Conservation (phyloP, 1,284 basidiomycete species). For the Leucoagaricus sp. region DNA sequence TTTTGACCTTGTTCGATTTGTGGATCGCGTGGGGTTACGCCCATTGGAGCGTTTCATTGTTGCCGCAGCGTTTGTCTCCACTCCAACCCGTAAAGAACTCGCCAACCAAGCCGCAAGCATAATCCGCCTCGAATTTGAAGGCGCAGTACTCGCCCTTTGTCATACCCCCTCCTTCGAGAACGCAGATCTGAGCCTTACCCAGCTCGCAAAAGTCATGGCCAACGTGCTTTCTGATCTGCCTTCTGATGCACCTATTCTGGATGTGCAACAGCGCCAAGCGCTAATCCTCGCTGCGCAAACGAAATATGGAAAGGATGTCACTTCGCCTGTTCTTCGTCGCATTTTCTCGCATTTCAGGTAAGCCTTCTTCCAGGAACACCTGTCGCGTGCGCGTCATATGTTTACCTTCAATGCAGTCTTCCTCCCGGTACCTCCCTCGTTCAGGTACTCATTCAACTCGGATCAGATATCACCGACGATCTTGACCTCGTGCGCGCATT, state of each 20-base stretch:
- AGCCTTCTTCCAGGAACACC: conserved; percentile 3
- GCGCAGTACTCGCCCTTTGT: conserved; percentile 69
- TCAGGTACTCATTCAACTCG: conserved; percentile 72
- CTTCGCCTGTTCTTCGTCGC: conserved; percentile 47
- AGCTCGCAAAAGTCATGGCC: conserved; percentile 76
- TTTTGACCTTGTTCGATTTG: conserved; percentile 79
- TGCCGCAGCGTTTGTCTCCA: conserved; percentile 70
- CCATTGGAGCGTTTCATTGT: conserved; percentile 81
- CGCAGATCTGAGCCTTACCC: conserved; percentile 72
- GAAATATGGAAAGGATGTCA: conserved; percentile 67
- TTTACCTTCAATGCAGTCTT: conserved; percentile 44
- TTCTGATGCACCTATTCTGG: conserved; percentile 66
- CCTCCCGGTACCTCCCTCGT: conserved; percentile 66
- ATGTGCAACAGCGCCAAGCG: conserved; percentile 68
- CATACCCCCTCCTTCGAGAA: conserved; percentile 80
- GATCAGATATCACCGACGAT: conserved; percentile 75
- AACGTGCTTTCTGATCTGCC: conserved; percentile 75
- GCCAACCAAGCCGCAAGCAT: conserved; percentile 64
- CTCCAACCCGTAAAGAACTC: conserved; percentile 73
- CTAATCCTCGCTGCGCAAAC: conserved; percentile 72
- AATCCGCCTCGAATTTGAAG: conserved; percentile 75
- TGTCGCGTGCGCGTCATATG: background rate
- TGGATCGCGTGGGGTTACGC: conserved; percentile 73
- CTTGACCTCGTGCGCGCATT: conserved; percentile 68
- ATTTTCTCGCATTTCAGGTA: conserved; percentile 69